A percentile compares a stretch with the other conserved stretches of the same genome.
Conservation (phyloP, 805 yeast species). For the Spathaspora girioi region DNA sequence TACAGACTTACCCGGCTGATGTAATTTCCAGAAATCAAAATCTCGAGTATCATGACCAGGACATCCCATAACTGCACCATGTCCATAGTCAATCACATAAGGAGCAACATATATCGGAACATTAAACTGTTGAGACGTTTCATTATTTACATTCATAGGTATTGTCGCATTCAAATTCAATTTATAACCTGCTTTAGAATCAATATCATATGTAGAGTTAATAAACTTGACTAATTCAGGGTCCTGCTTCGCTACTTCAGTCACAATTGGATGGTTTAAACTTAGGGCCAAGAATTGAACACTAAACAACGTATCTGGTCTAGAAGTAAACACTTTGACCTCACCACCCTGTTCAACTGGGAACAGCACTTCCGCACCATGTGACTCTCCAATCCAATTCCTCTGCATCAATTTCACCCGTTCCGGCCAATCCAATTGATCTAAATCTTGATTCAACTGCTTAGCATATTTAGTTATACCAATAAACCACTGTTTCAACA, state of each 20-base stretch:
- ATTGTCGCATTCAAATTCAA: conserved; percentile 46
- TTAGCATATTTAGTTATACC: conserved; percentile 82
- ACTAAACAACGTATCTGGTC: conserved; percentile 83
- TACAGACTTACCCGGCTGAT: conserved; percentile 45
- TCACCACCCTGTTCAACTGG: conserved; percentile 17
- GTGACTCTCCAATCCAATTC: conserved; percentile 90
- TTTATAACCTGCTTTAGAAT: conserved; percentile 52
- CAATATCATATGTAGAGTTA: conserved; percentile 26
- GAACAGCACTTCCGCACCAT: conserved; percentile 71
- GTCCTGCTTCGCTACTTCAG: conserved; percentile 34
- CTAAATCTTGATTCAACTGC: conserved; percentile 62
- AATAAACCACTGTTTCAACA: conserved; percentile 89
- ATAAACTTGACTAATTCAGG: conserved; percentile 46
- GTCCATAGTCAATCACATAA: conserved; percentile 84
- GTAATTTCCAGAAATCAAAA: conserved; percentile 69
- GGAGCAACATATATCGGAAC: conserved; percentile 89
- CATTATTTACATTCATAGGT: conserved; percentile 50
- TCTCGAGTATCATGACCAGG: conserved; percentile 93
- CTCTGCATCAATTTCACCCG: conserved; percentile 87
- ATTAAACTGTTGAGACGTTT: conserved; percentile 11
- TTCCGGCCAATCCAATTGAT: conserved; percentile 74
- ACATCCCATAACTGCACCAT: conserved; percentile 97
- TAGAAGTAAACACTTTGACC: conserved; percentile 71
- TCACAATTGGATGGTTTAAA: conserved; percentile 60
- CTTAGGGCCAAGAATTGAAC: conserved; percentile 84